phyloP scores from a whole-genome alignment of 1,284 basidiomycete species.

The Polyporus tsugae region DNA sequence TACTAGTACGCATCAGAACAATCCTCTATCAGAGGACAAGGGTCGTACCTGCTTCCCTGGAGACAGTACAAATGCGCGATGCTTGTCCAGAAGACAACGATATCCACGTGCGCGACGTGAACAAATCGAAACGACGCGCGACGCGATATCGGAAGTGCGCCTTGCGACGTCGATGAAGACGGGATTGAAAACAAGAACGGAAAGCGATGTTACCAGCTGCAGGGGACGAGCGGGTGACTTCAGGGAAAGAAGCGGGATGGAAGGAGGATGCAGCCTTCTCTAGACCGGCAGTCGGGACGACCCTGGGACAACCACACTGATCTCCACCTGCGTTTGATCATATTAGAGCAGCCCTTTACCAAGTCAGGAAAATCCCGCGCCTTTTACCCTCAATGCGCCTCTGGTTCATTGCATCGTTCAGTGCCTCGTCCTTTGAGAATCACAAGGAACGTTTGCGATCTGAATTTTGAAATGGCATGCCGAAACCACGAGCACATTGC shows the following conservation, averaged over 20 bases:
- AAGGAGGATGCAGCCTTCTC: background rate
- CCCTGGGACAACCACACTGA: background rate
- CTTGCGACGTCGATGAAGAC: background rate
- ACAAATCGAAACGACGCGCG: background rate
- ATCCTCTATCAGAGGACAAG: constrained; percentile 2
- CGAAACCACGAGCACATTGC: too few relatives aligned
- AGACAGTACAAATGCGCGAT: background rate
- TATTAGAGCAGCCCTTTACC: background rate
- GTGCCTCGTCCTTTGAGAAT: too few relatives aligned
- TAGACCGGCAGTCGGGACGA: background rate
- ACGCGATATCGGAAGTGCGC: background rate
- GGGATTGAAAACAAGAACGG: background rate
- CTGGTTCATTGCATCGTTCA: background rate
- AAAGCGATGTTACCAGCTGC: background rate
- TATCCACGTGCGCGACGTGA: background rate
- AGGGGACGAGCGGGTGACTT: background rate
- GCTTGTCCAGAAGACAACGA: background rate
- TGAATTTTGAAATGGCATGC: too few relatives aligned
- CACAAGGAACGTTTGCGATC: too few relatives aligned
- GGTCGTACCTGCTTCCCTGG: background rate
- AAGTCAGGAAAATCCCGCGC: constrained; percentile 2
- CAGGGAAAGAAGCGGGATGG: background rate
- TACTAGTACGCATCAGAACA: background rate
- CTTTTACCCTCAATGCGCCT: background rate
- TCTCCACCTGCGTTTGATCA: background rate